Conservation (phyloP, 1,284 basidiomycete species). For the Ganoderma lucidum region DNA sequence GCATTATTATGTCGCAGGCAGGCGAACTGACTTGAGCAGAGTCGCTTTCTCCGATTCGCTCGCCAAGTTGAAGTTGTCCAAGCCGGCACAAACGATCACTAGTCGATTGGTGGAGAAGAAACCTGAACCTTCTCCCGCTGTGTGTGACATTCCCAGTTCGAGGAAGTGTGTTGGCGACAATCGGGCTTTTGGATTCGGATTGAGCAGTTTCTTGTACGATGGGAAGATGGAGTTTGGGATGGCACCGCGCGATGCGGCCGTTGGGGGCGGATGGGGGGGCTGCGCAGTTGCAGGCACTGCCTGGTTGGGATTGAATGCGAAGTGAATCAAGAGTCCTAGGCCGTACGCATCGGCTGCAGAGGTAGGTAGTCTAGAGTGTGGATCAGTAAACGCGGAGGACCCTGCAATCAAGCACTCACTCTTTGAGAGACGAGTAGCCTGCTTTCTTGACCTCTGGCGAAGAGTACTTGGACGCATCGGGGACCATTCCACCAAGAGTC, state of each 20-base stretch:
- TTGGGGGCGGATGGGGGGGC: constrained; percentile 78
- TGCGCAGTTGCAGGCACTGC: constrained; percentile 74
- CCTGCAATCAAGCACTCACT: constrained; percentile 56
- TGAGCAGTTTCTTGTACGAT: constrained; percentile 87
- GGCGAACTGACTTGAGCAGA: constrained; percentile 65
- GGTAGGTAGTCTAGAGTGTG: constrained; percentile 64
- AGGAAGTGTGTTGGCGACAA: constrained; percentile 82
- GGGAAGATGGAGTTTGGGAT: constrained; percentile 85
- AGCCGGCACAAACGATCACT: constrained; percentile 84
- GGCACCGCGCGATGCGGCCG: constrained; percentile 75
- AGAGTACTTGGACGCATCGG: constrained; percentile 64
- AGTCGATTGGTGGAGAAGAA: constrained; percentile 90
- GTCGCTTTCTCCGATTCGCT: constrained; percentile 84
- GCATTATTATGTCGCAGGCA: background rate
- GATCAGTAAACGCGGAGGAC: constrained; percentile 15
- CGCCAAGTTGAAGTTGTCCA: constrained; percentile 89
- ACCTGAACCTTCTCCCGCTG: constrained; percentile 61
- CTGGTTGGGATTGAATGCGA: constrained; percentile 84
- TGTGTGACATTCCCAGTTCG: constrained; percentile 80
- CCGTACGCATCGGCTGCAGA: constrained; percentile 86
- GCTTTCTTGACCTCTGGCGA: constrained; percentile 92
- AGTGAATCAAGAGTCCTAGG: constrained; percentile 85
- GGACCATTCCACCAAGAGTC: constrained; percentile 77
- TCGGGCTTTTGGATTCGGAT: constrained; percentile 86
- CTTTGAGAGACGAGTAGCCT: constrained; percentile 86